phyloP scores from a whole-genome alignment of 2,329 filamentous ascomycete genomes.

The Verticillium tricorpus region DNA sequence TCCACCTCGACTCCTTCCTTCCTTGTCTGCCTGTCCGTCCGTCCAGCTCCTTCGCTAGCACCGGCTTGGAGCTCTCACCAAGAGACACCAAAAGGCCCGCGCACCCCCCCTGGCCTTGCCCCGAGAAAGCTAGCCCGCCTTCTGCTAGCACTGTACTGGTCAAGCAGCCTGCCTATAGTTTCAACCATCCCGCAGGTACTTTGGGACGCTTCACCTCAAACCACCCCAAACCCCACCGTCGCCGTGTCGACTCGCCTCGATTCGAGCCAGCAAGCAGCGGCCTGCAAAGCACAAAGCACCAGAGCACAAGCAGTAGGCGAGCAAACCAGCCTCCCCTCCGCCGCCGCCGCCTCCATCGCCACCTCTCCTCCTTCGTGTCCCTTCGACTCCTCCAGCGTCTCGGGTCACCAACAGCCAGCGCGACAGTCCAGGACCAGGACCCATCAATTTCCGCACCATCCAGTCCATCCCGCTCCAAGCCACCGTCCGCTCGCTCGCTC shows the following conservation, averaged over 20 bases:
- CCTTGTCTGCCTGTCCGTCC: not conserved
- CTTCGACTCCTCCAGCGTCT: conserved; percentile 1
- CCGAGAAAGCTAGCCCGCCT: not conserved
- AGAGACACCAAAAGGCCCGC: not conserved
- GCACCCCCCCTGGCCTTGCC: not conserved
- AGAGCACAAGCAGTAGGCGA: not conserved
- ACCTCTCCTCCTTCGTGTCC: not conserved
- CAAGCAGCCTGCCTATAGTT: not conserved
- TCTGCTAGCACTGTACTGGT: not conserved
- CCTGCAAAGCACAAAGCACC: no score
- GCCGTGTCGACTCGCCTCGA: not conserved
- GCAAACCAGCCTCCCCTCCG: not conserved
- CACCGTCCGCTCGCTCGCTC: not conserved
- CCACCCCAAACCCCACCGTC: not conserved
- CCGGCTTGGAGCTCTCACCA: not conserved
- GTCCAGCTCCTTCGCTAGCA: not conserved
- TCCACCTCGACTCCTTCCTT: not conserved
- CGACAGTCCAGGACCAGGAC: not conserved
- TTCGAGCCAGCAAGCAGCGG: no score
- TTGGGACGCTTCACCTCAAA: not conserved
- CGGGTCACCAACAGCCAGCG: not conserved
- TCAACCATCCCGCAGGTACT: not conserved
- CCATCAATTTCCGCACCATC: conserved; percentile 1
- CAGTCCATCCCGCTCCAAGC: conserved; percentile 9
- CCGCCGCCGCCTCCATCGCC: not conserved